Conservation (phyloP, 2,329 filamentous ascomycete genomes). For the Neocatenulostroma microsporum region DNA sequence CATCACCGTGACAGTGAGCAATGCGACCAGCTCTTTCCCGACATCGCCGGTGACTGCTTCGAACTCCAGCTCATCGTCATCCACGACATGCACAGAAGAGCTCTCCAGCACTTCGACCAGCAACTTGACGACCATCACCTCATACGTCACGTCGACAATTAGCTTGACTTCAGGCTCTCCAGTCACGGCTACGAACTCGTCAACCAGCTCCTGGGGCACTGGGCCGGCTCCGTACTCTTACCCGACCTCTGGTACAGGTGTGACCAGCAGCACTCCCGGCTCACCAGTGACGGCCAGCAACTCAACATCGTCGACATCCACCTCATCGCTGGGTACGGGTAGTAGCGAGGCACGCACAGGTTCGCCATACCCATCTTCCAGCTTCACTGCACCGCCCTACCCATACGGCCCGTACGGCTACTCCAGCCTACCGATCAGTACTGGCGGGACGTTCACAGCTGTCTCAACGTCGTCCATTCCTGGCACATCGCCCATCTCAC, state of each 20-base stretch:
- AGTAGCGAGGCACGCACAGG: neutral
- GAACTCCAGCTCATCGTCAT: neutral
- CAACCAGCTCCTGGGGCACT: neutral
- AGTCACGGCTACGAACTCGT: neutral
- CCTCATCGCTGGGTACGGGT: neutral
- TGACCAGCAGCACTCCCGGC: neutral
- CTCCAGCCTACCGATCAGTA: neutral
- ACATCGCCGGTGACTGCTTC: neutral
- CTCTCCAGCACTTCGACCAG: neutral
- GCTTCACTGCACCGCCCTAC: neutral
- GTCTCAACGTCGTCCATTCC: neutral
- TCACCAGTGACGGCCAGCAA: neutral
- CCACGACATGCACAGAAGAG: neutral
- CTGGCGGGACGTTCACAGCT: neutral
- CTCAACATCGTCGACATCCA: neutral
- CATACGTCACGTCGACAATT: neutral
- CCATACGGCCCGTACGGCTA: neutral
- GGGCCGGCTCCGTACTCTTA: constrained; percentile 1
- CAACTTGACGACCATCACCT: neutral
- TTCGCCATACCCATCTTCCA: neutral
- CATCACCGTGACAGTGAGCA: neutral
- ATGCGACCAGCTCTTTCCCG: constrained; percentile 4
- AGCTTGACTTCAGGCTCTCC: neutral
- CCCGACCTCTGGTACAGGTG: constrained; percentile 1
- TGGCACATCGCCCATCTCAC: neutral